These are phyloP conservation scores for Acacia concinna DNA, from an alignment of 331 rosid genomes.

Conservation along the genomic window DNA sequence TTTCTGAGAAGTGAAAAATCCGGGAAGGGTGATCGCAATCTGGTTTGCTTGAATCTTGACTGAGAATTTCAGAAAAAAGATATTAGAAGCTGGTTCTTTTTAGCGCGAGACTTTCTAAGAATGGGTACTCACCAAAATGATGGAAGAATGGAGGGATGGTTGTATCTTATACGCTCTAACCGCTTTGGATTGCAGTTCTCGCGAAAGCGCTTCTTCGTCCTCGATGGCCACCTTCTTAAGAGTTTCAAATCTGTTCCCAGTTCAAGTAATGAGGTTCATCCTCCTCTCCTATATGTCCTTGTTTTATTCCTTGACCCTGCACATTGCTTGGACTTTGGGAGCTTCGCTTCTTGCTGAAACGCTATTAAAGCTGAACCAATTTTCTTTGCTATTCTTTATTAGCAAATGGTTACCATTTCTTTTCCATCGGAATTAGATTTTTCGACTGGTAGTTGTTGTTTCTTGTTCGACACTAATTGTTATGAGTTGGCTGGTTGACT, in stretches of 20 bases:
- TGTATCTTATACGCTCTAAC: conserved; percentile 70
- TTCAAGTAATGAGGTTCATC: conserved; percentile 56
- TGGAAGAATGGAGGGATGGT: conserved; percentile 79
- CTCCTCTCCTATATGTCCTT: background rate
- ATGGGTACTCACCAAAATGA: conserved; percentile 46
- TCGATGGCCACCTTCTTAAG: conserved; percentile 61
- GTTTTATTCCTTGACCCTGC: background rate
- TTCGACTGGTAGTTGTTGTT: background rate
- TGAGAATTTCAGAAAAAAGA: background rate
- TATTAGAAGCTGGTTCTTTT: background rate
- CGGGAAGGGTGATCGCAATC: conserved; percentile 1
- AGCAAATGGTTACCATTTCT: background rate
- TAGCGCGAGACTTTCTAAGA: background rate
- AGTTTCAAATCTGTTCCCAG: conserved; percentile 73
- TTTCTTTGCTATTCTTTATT: background rate
- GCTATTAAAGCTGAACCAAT: background rate
- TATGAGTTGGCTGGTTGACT: background rate
- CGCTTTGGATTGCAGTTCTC: conserved; percentile 78
- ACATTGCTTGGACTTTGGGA: background rate
- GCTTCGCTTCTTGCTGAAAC: background rate
- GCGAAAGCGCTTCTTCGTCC: conserved; percentile 75
- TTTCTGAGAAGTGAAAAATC: background rate
- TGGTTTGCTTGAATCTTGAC: conserved; percentile 32
- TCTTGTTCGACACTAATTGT: background rate
- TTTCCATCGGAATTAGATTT: background rate